Evolutionary conservation across 768 basidiomycete genomes (phyloP), one percentile per base, ranked within the genome.

Genomic region (Phylloporus sp.): DNA sequence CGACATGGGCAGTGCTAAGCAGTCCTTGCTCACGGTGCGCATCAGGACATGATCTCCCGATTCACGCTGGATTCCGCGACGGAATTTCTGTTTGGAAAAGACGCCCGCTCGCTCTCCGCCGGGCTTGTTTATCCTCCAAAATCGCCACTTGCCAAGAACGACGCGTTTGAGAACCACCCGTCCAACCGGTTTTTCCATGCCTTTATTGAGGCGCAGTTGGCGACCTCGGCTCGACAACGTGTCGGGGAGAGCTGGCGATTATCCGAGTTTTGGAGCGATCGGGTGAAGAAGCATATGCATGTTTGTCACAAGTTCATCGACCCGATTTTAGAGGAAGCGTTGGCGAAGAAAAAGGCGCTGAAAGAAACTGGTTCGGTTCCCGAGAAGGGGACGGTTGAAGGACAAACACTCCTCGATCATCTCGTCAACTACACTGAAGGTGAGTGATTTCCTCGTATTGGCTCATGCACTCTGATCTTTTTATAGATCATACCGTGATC

Each of bases 21-120:
- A 13, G 38, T n/a, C 36, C 24, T 16, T 47, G 27, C 28, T 56
- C 18, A 51, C 26, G 16, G 16, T n/a, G 18, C 9, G 18, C 22
- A 29, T 42, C 26, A 81, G 77, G 81, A 82, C 48, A 70, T 79
- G 49, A 73, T 76, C 3, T 74, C 75, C 0, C 74, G 80, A 2
- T 85, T 82, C 63, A 84, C 82, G 0, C 67, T 84, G 45, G 82
- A 84, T 62, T 76, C 79, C 0, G 81, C 80, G 1, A 76, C 81
- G 0, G 77, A 80, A 40, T 85, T 82, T 56, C 73, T 84, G 26
- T 82, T 83, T 54, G 76, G 73, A 24, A 64, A 75, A 27, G 68
- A 76, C 43, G 74, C 81, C 13, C 62, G 62, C 38, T 77, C 77
- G 5, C 76, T 82, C 20, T 68, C 69, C 6, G 77, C 72, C 0